A percentile compares a stretch with the other conserved stretches of the same genome.
Conservation (phyloP, 148 eudicot genomes). For the Nepenthes gracilis region DNA sequence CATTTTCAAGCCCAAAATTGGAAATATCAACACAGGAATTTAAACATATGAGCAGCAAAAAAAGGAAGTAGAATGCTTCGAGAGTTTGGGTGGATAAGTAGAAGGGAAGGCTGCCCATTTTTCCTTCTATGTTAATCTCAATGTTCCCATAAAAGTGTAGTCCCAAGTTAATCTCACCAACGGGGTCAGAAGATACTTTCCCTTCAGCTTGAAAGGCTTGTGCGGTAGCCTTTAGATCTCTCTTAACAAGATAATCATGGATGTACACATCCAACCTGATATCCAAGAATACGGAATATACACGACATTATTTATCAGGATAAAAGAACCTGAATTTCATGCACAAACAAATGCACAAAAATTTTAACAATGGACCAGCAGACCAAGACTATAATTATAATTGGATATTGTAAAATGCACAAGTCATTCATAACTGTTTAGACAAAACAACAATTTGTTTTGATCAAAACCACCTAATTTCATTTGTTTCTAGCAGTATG, state of each 20-base stretch:
- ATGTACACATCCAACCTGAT: constrained; percentile 77
- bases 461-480: no score
- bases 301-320: neutral
- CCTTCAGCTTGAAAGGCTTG: constrained; percentile 79
- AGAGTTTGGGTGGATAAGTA: no score
- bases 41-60: neutral
- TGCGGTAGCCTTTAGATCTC: constrained; percentile 75
- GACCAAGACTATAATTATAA: no score
- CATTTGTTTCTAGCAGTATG: no score
- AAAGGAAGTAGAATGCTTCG: neutral
- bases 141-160: no score
- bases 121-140: no score
- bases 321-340: neutral
- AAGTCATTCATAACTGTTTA: no score
- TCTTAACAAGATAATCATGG: constrained; percentile 70
- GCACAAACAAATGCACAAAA: no score
- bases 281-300: constrained; percentile 1
- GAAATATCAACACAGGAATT: neutral
- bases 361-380: no score
- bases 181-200: constrained; percentile 77
- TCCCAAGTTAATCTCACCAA: constrained; percentile 32
- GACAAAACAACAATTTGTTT: no score
- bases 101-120: no score
- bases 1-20: constrained; percentile 4
- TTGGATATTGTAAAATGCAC: no score